Evolutionary conservation across 345 rosid species (phyloP).

Genomic region (Eutrema yunnanense): DNA sequence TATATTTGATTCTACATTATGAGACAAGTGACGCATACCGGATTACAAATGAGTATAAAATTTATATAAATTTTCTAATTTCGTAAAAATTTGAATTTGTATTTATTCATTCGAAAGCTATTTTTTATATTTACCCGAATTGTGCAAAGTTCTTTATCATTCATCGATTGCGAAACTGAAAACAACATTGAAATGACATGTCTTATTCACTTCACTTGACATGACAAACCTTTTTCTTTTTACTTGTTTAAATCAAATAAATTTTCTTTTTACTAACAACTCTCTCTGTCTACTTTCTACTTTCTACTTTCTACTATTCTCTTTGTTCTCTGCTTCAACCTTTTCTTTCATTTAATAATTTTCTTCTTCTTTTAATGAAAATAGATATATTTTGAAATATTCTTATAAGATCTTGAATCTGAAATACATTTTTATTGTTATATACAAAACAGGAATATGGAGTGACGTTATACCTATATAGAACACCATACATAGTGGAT

Average conservation of each 20-base stretch:
- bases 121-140: neutral
- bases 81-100: neutral
- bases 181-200: constrained; percentile 6
- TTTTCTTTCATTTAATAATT: constrained; percentile 5
- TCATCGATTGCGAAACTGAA: constrained; percentile 6
- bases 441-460: constrained; percentile 53
- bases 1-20: constrained; percentile 4
- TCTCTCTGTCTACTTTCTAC: constrained; percentile 4
- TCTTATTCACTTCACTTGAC: constrained; percentile 13
- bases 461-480: constrained; percentile 55
- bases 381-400: neutral
- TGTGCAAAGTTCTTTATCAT: constrained; percentile 15
- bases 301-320: constrained; percentile 22
- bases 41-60: neutral
- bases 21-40: neutral
- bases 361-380: neutral
- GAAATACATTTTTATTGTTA: neutral
- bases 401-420: neutral
- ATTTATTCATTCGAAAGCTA: constrained; percentile 14
- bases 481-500: constrained; percentile 87
- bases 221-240: neutral
- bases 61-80: neutral
- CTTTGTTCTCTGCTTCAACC: neutral
- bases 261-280: constrained; percentile 2
- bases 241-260: neutral